Conservation (phyloP, 2,329 filamentous ascomycete species). For the Fusarium domesticum region DNA sequence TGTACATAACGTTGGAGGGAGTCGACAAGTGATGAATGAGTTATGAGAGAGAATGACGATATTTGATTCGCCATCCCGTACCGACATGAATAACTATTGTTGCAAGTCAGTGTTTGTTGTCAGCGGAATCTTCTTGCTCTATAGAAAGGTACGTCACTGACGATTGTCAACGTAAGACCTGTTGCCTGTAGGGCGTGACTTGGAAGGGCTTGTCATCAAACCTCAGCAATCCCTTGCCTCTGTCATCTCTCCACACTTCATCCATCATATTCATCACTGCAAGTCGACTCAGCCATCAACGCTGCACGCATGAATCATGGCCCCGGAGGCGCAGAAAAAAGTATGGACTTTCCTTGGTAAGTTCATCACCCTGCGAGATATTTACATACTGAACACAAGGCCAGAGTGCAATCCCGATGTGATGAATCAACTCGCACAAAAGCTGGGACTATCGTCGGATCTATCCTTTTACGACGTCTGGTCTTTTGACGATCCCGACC, state of each 20-base stretch:
- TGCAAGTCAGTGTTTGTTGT: no score
- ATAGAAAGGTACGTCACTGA: background rate
- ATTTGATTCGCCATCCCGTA: no score
- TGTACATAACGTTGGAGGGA: background rate
- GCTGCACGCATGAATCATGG: no score
- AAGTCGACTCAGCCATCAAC: no score
- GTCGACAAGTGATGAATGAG: background rate
- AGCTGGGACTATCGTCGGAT: constrained; percentile 66
- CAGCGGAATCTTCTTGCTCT: no score
- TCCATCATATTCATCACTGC: background rate
- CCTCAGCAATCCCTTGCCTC: background rate
- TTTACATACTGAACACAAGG: background rate
- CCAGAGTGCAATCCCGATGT: constrained; percentile 64
- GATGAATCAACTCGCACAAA: constrained; percentile 71
- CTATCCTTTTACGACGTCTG: constrained; percentile 81
- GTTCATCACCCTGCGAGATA: background rate
- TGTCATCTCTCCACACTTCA: background rate
- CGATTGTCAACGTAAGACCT: background rate
- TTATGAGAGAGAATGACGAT: no score
- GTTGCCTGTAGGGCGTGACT: background rate
- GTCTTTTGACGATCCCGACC: constrained; percentile 74
- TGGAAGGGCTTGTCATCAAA: background rate
- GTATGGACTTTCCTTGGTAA: background rate
- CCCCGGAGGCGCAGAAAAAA: background rate
- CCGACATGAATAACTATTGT: no score